Evolutionary conservation across 2,329 filamentous ascomycete species (phyloP).

Genomic region (Zymoseptoria pseudotritici): DNA sequence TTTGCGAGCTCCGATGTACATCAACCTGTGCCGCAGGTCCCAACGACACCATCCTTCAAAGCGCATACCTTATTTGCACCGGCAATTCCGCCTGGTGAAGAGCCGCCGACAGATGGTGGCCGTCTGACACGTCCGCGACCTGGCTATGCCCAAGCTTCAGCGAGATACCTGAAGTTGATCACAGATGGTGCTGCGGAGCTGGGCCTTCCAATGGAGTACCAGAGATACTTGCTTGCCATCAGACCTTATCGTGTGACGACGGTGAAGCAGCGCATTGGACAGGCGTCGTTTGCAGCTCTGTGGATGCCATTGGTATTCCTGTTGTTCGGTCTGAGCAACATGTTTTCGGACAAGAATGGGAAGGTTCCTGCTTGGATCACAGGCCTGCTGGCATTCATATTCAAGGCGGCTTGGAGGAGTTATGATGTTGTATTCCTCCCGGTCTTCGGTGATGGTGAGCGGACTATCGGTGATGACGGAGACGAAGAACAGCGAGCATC

Average conservation of each 20-base stretch:
- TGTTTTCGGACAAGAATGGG: constrained; percentile 60
- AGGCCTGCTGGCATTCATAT: constrained; percentile 44
- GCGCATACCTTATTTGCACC: constrained; percentile 80
- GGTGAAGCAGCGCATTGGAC: constrained; percentile 58
- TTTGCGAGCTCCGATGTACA: constrained; percentile 50
- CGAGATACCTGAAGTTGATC: constrained; percentile 75
- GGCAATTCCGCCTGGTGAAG: constrained; percentile 22
- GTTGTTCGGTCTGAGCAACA: constrained; percentile 42
- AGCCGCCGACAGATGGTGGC: constrained; percentile 27
- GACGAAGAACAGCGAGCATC: neutral
- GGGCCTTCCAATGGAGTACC: constrained; percentile 70
- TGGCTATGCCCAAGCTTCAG: constrained; percentile 72
- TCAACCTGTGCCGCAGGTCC: constrained; percentile 55
- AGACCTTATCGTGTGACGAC: constrained; percentile 65
- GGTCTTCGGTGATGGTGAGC: constrained; percentile 81
- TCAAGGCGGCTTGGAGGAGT: constrained; percentile 52
- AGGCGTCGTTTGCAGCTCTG: constrained; percentile 51
- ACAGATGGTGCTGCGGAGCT: constrained; percentile 72
- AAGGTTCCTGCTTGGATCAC: constrained; percentile 61
- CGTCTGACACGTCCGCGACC: constrained; percentile 55
- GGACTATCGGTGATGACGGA: constrained; percentile 38
- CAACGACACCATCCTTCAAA: constrained; percentile 60
- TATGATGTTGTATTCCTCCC: constrained; percentile 60
- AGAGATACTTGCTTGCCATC: constrained; percentile 61
- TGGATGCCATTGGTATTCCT: constrained; percentile 54